phyloP scores from a whole-genome alignment of 2,329 filamentous ascomycete genomes.

The Colletotrichum lentis region DNA sequence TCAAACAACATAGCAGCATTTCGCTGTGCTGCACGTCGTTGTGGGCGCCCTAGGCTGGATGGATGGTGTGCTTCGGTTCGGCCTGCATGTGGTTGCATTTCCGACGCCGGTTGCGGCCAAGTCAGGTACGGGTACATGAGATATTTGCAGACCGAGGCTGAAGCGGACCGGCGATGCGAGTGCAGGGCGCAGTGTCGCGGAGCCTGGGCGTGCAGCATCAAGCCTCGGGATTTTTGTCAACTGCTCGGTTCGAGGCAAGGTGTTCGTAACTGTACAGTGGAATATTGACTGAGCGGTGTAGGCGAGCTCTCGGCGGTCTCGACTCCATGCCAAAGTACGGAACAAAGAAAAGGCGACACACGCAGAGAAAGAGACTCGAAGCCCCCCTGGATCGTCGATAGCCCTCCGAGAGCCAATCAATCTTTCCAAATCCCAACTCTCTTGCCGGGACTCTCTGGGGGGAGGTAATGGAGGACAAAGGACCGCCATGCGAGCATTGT shows the following conservation, averaged over 20 bases:
- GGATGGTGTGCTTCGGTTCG: slow-evolving; percentile 11
- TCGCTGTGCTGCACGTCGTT: slow-evolving; percentile 6
- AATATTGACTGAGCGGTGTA: slow-evolving; percentile 11
- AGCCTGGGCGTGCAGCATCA: slow-evolving; percentile 4
- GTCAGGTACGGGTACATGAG: slow-evolving; percentile 34
- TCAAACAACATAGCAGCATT: background rate
- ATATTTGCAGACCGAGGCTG: slow-evolving; percentile 17
- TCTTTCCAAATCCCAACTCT: background rate
- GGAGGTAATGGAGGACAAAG: slow-evolving; percentile 25
- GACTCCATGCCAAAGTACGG: slow-evolving; percentile 13
- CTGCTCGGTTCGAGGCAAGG: background rate
- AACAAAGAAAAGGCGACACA: slow-evolving; percentile 19
- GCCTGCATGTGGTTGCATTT: slow-evolving; percentile 27
- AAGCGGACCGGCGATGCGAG: slow-evolving; percentile 9
- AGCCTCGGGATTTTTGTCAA: slow-evolving; percentile 13
- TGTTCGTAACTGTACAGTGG: background rate
- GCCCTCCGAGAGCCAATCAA: slow-evolving; percentile 5
- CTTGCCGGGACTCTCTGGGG: slow-evolving; percentile 21
- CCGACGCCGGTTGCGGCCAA: slow-evolving; percentile 28
- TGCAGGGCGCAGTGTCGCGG: background rate
- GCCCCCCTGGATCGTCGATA: background rate
- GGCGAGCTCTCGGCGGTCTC: slow-evolving; percentile 17
- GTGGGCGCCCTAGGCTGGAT: background rate
- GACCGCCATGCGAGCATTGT: slow-evolving; percentile 1
- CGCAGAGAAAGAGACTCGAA: background rate